Conservation (phyloP, 306 rosid species). For the Rosa persica region DNA sequence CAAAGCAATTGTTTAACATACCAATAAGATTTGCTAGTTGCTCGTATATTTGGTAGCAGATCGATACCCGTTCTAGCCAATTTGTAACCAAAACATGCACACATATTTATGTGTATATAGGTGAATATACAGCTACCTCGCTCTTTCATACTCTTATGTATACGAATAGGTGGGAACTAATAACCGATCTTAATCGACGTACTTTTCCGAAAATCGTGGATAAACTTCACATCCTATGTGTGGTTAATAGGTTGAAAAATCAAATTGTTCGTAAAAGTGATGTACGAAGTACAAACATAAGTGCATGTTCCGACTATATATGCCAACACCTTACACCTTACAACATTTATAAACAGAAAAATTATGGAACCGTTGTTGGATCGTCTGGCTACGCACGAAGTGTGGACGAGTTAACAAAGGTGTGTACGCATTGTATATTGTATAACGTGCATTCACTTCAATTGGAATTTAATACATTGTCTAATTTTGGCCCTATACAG, state of each 20-base stretch:
- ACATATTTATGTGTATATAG: not conserved
- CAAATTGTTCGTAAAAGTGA: too few relatives aligned
- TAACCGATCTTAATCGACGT: not conserved
- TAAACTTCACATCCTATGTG: not conserved
- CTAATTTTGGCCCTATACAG: not conserved
- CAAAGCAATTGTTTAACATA: not conserved
- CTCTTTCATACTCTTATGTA: not conserved
- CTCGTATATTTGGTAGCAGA: not conserved
- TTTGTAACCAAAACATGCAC: not conserved
- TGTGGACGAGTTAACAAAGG: not conserved
- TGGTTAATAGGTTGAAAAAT: too few relatives aligned
- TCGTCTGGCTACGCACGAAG: not conserved
- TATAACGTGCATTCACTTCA: not conserved
- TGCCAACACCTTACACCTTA: not conserved
- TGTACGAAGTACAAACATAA: not conserved
- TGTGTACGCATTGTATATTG: not conserved
- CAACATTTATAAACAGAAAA: too few relatives aligned
- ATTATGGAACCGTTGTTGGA: not conserved
- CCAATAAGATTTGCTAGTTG: not conserved
- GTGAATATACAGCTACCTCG: not conserved
- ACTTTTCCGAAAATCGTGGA: not conserved
- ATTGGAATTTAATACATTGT: not conserved
- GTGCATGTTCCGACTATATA: not conserved
- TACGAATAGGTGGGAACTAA: not conserved
- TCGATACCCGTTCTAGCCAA: not conserved